Percentiles rank a stretch among this genome's conserved stretches.
Conservation (phyloP, 345 rosid genomes). For the Eutrema heterophyllum region DNA sequence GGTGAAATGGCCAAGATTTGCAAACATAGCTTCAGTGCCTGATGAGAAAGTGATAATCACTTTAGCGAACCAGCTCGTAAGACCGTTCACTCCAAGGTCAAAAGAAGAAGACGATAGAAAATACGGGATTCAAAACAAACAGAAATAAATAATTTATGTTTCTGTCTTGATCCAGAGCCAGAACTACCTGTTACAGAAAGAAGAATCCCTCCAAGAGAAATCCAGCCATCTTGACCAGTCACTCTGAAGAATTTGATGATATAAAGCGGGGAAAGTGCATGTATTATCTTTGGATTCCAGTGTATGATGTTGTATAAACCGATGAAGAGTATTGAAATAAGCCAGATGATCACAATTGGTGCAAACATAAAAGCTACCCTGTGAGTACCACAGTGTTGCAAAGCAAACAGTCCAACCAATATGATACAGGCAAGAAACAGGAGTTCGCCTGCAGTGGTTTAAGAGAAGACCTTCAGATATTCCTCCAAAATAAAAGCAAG, state of each 20-base stretch:
- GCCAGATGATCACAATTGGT: conserved; percentile 79
- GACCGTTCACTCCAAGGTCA: not conserved
- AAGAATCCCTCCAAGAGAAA: conserved; percentile 92
- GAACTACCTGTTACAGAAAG: conserved; percentile 80
- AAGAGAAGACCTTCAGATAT: conserved; percentile 2
- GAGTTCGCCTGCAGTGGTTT: conserved; percentile 46
- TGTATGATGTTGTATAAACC: conserved; percentile 68
- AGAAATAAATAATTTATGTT: not conserved
- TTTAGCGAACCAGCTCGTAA: conserved; percentile 9
- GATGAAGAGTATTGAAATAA: conserved; percentile 60
- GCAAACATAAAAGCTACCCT: conserved; percentile 89
- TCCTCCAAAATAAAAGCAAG: not conserved
- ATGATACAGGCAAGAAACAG: conserved; percentile 72
- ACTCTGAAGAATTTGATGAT: conserved; percentile 61
- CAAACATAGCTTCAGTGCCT: conserved; percentile 98
- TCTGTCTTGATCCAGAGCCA: conserved; percentile 12
- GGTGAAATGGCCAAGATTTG: conserved; percentile 95
- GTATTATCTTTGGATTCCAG: conserved; percentile 76
- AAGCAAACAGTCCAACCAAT: conserved; percentile 90
- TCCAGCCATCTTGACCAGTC: conserved; percentile 87
- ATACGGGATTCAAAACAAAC: conserved; percentile 1
- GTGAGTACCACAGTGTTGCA: conserved; percentile 89
- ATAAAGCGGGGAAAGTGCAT: conserved; percentile 73
- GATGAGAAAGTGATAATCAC: conserved; percentile 28
- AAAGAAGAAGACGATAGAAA: not conserved